Evolutionary conservation across 2,329 filamentous ascomycete species (phyloP).

Genomic region (Sarocladiaceae sp.): DNA sequence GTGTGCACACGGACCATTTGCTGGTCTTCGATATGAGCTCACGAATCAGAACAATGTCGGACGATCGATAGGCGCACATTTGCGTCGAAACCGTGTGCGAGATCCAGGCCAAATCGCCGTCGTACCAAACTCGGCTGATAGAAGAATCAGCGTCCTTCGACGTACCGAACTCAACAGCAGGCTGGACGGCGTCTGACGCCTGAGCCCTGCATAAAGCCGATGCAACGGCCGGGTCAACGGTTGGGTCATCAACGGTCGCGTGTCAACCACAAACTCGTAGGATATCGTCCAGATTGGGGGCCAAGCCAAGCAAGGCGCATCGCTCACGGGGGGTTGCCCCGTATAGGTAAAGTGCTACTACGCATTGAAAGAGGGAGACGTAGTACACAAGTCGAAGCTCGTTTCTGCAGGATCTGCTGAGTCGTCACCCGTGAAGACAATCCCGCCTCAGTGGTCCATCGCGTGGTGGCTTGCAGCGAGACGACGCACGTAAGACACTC

Average conservation of each 20-base stretch:
- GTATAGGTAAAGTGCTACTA: too few species aligned
- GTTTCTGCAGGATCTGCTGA: conserved; percentile 1
- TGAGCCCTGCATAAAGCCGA: background rate
- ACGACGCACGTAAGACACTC: conserved; percentile 6
- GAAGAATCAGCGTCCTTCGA: background rate
- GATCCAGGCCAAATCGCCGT: background rate
- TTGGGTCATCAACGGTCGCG: conserved; percentile 2
- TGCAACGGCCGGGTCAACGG: conserved; percentile 2
- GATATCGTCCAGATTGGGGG: background rate
- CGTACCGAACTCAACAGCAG: background rate
- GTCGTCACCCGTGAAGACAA: background rate
- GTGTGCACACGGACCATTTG: too few species aligned
- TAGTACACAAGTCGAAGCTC: background rate
- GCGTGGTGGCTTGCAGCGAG: conserved; percentile 5
- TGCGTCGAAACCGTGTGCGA: background rate
- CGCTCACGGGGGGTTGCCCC: background rate
- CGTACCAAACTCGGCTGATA: too few species aligned
- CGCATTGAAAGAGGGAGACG: background rate
- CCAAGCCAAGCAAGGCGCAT: background rate
- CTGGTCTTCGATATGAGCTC: background rate
- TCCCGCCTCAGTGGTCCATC: conserved; percentile 5
- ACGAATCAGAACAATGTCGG: background rate
- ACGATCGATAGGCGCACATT: background rate
- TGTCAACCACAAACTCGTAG: background rate
- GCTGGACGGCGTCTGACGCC: background rate